Evolutionary conservation across 805 yeast species (phyloP).

Genomic region (Schizosaccharomyces octosporus): DNA sequence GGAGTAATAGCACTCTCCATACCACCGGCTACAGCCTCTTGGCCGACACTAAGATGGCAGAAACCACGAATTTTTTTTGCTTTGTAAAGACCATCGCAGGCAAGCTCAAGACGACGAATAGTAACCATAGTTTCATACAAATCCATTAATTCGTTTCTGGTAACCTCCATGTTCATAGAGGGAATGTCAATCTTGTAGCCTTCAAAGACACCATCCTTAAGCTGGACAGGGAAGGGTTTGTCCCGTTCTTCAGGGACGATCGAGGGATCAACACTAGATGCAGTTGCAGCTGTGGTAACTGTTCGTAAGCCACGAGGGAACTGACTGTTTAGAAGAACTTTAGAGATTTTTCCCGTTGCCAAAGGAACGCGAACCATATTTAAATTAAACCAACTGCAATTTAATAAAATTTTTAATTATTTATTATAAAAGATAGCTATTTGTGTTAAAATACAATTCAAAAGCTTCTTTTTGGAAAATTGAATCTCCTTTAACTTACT

Average conservation of each 20-base stretch:
- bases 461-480: too few species aligned
- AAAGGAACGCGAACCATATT: background rate
- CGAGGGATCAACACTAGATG: background rate
- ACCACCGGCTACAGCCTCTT: constrained; percentile 97
- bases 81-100: constrained; percentile 90
- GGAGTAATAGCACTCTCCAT: constrained; percentile 79
- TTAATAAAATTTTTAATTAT: too few species aligned
- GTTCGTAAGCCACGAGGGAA: background rate
- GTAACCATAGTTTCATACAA: constrained; percentile 93
- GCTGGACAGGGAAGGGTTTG: constrained; percentile 13
- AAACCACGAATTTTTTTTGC: constrained; percentile 97
- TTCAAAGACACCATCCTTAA: constrained; percentile 66
- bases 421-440: too few species aligned
- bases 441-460: too few species aligned
- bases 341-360: background rate
- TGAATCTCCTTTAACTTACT: too few species aligned
- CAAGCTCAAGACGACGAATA: constrained; percentile 94
- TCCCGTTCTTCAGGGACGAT: background rate
- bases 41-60: constrained; percentile 95
- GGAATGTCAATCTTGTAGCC: constrained; percentile 53
- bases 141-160: constrained; percentile 54
- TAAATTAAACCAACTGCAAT: too few species aligned
- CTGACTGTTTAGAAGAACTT: background rate
- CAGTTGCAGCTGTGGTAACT: constrained; percentile 2
- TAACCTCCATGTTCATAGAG: constrained; percentile 45